Base-by-base conservation (phyloP, 192 early-diverging fungal genomes). In the Rhizophagus sp. region DNA sequence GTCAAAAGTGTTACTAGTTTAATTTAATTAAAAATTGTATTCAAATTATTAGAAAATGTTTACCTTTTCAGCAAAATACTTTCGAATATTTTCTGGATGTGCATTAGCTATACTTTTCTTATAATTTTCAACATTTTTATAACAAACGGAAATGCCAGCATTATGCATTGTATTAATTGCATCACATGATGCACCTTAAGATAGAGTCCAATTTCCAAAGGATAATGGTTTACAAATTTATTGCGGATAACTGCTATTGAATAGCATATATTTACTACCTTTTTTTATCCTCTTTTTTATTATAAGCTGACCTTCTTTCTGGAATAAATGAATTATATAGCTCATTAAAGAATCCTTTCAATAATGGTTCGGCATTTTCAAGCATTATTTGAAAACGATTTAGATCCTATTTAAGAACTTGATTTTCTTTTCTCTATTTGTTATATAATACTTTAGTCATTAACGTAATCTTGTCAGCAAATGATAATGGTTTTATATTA, bases 131-230 rank as follows among this genome's bases (percentile, higher is more conserved):
- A 63, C 19, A 63, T 7, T 63, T 25, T 63, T 63, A 0, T 19
- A 19, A 63, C 7, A 63, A 24, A 63, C 19, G 1, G 62, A 63
- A 24, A 63, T 63, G 3, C 19, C 19, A 63, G 62, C 62, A 41
- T 22, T 70, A 24, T 70, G 33, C 11, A 70, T 30, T 70, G 39
- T 70, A 44, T 70, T 22, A 41, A 70, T 70, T 70, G 68, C 68
- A 70, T 41, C 39, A 70, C 36, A 44, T 41, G 3, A 70, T 70
- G 17, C 68, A 68, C 34, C 34, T 68, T 2, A 41, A 70, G 36
- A 70, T 70, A 44, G 0, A 70, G 19, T 44, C 39, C 36, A 44
- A 70, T 70, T 70, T 70, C 39, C 11, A 70, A 70, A 0, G 11
- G 33, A 70, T 30, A 70, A 41, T 70, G 1, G 22, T 70, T 70